phyloP scores from a whole-genome alignment of 2,329 filamentous ascomycete species.

The Lachnellula suecica region DNA sequence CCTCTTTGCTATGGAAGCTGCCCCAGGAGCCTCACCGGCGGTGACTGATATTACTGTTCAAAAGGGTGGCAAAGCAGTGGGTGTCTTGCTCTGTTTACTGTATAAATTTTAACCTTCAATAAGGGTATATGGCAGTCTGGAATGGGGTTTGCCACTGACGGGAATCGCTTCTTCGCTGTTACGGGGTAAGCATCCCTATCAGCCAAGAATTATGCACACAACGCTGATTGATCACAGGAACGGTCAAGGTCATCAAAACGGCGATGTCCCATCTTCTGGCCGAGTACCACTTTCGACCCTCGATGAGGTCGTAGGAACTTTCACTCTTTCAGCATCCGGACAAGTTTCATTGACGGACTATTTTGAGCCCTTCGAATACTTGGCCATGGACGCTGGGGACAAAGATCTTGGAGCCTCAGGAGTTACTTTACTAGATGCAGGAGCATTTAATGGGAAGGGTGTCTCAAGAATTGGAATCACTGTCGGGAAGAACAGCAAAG shows the following conservation, averaged over 20 bases:
- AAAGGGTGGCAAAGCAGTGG: constrained; percentile 37
- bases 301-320: constrained; percentile 46
- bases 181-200: constrained; percentile 24
- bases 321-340: constrained; percentile 41
- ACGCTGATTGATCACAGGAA: constrained; percentile 29
- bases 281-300: constrained; percentile 35
- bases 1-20: constrained; percentile 41
- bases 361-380: constrained; percentile 55
- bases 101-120: not conserved
- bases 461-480: constrained; percentile 48
- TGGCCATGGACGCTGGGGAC: constrained; percentile 48
- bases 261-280: constrained; percentile 36
- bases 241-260: constrained; percentile 35
- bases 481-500: constrained; percentile 51
- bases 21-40: constrained; percentile 37
- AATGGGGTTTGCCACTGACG: constrained; percentile 35
- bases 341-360: constrained; percentile 49
- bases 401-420: constrained; percentile 47
- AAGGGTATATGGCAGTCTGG: constrained; percentile 37
- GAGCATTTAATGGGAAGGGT: constrained; percentile 42
- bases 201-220: too few relatives aligned
- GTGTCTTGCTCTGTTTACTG: not conserved
- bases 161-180: constrained; percentile 31
- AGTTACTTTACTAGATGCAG: constrained; percentile 43
- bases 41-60: constrained; percentile 31